phyloP scores from a whole-genome alignment of 2,329 filamentous ascomycete species.

The Pleoardoris graminearum region DNA sequence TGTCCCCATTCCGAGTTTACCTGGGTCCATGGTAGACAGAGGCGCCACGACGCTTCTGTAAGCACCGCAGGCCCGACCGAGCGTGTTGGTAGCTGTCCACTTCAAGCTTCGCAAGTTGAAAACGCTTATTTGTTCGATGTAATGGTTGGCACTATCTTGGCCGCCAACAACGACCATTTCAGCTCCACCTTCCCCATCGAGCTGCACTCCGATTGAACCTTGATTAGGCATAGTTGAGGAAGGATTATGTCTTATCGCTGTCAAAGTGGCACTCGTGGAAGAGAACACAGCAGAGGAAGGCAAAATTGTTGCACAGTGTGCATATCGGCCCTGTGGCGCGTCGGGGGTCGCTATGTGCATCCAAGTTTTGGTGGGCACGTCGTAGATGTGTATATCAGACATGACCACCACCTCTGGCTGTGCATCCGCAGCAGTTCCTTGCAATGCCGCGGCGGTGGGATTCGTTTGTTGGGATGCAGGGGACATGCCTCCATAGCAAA shows the following conservation, averaged over 20 bases:
- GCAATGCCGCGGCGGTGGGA: slow-evolving; percentile 41
- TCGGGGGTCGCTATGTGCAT: slow-evolving; percentile 80
- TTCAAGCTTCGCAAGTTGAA: slow-evolving; percentile 95
- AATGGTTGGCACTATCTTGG: slow-evolving; percentile 96
- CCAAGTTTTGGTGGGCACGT: slow-evolving; percentile 81
- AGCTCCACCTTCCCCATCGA: slow-evolving; percentile 88
- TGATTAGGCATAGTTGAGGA: slow-evolving; percentile 81
- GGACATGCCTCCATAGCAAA: slow-evolving; percentile 98
- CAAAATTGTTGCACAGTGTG: slow-evolving; percentile 90
- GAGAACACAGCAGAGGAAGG: slow-evolving; percentile 87
- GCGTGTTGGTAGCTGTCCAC: slow-evolving; percentile 86
- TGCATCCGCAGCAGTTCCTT: slow-evolving; percentile 56
- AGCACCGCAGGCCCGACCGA: slow-evolving; percentile 92
- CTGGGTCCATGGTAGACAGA: slow-evolving; percentile 66
- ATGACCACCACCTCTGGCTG: slow-evolving; percentile 92
- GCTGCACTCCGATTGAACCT: slow-evolving; percentile 81
- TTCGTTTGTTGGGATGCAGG: slow-evolving; percentile 60
- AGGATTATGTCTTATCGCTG: slow-evolving; percentile 87
- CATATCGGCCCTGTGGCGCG: slow-evolving; percentile 89
- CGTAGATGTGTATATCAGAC: slow-evolving; percentile 97
- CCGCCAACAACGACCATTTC: slow-evolving; percentile 98
- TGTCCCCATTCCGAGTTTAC: slow-evolving; percentile 66
- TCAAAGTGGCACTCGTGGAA: slow-evolving; percentile 79
- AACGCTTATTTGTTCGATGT: slow-evolving; percentile 97
- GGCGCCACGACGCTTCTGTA: slow-evolving; percentile 95